Conservation (phyloP, 176 grass and related monocot genomes). For the Raddia guianensis region DNA sequence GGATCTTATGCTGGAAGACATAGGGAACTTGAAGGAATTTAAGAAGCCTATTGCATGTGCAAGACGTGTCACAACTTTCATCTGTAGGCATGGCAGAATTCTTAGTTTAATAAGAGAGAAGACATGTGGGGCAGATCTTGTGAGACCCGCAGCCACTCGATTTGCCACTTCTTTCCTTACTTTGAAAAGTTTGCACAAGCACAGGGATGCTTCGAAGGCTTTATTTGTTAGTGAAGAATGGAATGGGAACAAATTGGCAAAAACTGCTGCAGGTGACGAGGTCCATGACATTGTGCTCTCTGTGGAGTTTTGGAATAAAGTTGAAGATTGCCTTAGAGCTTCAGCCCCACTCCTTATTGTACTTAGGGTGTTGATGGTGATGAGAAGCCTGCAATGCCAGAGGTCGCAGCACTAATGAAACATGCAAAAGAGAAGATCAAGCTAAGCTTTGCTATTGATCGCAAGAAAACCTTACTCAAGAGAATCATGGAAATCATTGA, state of each 20-base stretch:
- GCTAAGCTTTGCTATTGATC: neutral
- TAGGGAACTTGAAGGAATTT: neutral
- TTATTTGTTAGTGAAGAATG: too few species aligned
- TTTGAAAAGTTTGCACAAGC: too few species aligned
- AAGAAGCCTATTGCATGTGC: neutral
- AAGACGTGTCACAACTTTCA: neutral
- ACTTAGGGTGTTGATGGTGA: constrained; percentile 1
- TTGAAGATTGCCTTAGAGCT: constrained; percentile 8
- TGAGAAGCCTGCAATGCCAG: neutral
- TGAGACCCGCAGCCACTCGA: too few species aligned
- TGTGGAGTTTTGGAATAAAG: neutral
- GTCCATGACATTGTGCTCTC: neutral
- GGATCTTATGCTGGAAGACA: neutral
- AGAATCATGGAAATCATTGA: too few species aligned
- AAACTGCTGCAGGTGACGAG: neutral
- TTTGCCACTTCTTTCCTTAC: too few species aligned
- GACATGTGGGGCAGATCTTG: too few species aligned
- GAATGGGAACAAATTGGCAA: neutral
- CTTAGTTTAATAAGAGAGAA: neutral
- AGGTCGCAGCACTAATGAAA: neutral
- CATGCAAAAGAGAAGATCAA: constrained; percentile 9
- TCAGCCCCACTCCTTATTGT: neutral
- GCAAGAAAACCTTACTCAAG: neutral
- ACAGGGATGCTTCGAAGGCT: too few species aligned
- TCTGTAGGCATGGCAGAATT: neutral